A percentile compares a stretch with the other conserved stretches of the same genome.
These are phyloP conservation scores for Rosa rugosa DNA, from an alignment of 306 rosid species.

Conservation along the genomic window DNA sequence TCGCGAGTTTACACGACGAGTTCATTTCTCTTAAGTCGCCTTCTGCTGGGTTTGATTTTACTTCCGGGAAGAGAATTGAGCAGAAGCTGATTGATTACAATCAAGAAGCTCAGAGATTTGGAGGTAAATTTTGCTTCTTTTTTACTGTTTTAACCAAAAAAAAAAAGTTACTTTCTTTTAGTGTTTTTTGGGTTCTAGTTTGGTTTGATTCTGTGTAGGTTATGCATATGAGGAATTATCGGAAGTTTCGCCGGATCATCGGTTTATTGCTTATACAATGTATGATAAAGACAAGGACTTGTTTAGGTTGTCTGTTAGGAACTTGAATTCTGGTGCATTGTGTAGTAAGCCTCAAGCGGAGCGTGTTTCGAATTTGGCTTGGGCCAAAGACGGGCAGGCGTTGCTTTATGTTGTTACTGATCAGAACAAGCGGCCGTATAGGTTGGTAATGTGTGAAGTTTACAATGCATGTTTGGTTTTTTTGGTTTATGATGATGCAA, in stretches of 20 bases:
- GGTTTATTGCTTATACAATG: constrained; percentile 86
- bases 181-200: background rate
- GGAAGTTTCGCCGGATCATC: constrained; percentile 80
- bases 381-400: constrained; percentile 86
- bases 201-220: constrained; percentile 45
- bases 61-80: constrained; percentile 85
- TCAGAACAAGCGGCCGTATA: constrained; percentile 70
- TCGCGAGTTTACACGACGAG: constrained; percentile 74
- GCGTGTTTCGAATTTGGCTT: constrained; percentile 79
- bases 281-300: constrained; percentile 84
- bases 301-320: constrained; percentile 79
- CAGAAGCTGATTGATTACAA: constrained; percentile 87
- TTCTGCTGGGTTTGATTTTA: constrained; percentile 81
- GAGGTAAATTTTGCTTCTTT: constrained; percentile 48
- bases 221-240: constrained; percentile 92
- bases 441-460: constrained; percentile 42
- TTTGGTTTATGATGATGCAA: background rate
- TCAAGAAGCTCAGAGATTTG: constrained; percentile 83
- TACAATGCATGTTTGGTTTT: background rate
- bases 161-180: background rate
- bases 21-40: constrained; percentile 78
- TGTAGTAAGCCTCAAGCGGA: constrained; percentile 88
- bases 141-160: background rate
- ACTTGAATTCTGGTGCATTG: constrained; percentile 85
- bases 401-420: constrained; percentile 87